phyloP scores from a whole-genome alignment of 768 basidiomycete genomes.

The Astraeus odoratus region DNA sequence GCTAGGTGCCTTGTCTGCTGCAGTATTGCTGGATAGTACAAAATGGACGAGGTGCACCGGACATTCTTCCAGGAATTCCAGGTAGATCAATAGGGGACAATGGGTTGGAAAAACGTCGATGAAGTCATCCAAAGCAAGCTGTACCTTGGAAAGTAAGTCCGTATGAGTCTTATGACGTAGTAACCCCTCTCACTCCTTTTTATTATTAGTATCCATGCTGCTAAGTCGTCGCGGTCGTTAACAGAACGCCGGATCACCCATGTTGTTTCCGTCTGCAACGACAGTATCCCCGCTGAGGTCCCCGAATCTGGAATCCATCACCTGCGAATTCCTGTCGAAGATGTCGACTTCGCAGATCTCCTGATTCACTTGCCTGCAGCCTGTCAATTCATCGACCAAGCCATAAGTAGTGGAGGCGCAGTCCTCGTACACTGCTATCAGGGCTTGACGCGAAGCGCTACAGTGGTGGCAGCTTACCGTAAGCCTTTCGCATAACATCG shows the following conservation, averaged over 20 bases:
- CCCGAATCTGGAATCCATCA: constrained; percentile 65
- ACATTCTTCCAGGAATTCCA: constrained; percentile 25
- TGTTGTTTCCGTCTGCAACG: constrained; percentile 70
- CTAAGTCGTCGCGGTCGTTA: constrained; percentile 63
- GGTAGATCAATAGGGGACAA: constrained; percentile 17
- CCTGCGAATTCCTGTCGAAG: constrained; percentile 63
- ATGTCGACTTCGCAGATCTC: constrained; percentile 64
- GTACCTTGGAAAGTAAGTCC: constrained; percentile 69
- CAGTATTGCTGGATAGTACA: constrained; percentile 22
- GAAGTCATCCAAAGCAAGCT: constrained; percentile 57
- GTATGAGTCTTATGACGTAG: constrained; percentile 15
- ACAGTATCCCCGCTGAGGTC: constrained; percentile 63
- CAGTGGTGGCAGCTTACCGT: constrained; percentile 76
- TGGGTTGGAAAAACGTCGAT: constrained; percentile 62
- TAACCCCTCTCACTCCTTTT: constrained; percentile 33
- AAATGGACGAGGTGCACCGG: constrained; percentile 21
- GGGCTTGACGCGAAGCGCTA: constrained; percentile 59
- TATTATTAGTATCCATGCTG: constrained; percentile 53
- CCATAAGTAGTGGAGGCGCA: constrained; percentile 48
- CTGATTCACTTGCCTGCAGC: constrained; percentile 60
- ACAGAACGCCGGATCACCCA: constrained; percentile 73
- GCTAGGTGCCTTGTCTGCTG: constrained; percentile 12
- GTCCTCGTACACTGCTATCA: constrained; percentile 65
- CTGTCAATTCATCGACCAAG: constrained; percentile 60
- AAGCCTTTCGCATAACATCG: constrained; percentile 20